Conservation (phyloP, 2,329 filamentous ascomycete genomes). For the Iodosphaeria phyllophila region DNA sequence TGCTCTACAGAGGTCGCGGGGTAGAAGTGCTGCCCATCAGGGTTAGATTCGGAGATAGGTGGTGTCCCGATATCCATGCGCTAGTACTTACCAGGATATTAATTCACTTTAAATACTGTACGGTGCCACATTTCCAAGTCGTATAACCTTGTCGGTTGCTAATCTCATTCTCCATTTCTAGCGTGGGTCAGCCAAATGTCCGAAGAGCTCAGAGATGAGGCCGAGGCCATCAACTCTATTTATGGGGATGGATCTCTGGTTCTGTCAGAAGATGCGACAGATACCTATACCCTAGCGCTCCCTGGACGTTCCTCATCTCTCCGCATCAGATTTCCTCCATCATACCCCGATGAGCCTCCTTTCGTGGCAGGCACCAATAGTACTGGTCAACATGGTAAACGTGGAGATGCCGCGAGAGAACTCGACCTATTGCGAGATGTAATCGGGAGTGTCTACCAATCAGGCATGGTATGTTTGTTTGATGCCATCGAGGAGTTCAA, state of each 20-base stretch:
- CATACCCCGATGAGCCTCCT: constrained; percentile 62
- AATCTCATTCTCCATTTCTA: not conserved
- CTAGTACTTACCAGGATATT: no score
- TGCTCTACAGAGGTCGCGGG: no score
- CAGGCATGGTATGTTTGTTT: constrained; percentile 70
- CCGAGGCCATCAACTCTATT: constrained; percentile 71
- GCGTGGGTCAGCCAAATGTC: constrained; percentile 21
- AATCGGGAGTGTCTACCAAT: constrained; percentile 46
- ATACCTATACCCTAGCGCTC: constrained; percentile 44
- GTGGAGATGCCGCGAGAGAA: constrained; percentile 54
- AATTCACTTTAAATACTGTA: no score
- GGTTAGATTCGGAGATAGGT: no score
- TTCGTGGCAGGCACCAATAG: constrained; percentile 61
- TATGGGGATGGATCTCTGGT: constrained; percentile 51
- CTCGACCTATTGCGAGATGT: constrained; percentile 51
- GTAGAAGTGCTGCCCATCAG: no score
- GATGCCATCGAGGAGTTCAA: constrained; percentile 69
- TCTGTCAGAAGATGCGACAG: constrained; percentile 16
- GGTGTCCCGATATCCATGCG: no score
- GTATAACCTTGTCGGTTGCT: not conserved
- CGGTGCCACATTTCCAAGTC: no score
- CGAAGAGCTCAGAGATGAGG: constrained; percentile 49
- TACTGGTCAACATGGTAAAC: constrained; percentile 45
- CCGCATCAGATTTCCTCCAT: constrained; percentile 46
- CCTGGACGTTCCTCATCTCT: constrained; percentile 40